phyloP scores from a whole-genome alignment of 805 yeast species.

The Scheffersomyces coipomensis region DNA sequence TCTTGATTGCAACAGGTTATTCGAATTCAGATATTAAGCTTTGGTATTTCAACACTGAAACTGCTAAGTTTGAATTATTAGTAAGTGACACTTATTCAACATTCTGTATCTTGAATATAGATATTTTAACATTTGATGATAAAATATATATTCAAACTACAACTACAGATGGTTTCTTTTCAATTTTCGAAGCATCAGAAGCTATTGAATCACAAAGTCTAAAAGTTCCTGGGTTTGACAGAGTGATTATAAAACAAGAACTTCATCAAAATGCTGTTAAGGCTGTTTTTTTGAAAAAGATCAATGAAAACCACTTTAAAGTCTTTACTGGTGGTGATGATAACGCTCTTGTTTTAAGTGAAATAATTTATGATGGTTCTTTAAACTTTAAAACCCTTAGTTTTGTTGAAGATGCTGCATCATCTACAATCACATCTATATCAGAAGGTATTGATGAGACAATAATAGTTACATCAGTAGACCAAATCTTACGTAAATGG shows the following conservation, averaged over 20 bases:
- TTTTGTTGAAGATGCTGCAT: slow-evolving; percentile 62
- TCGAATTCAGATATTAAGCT: slow-evolving; percentile 78
- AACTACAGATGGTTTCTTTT: slow-evolving; percentile 81
- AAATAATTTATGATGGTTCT: slow-evolving; percentile 11
- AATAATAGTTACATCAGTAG: slow-evolving; percentile 72
- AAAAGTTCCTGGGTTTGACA: slow-evolving; percentile 14
- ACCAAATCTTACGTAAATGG: slow-evolving; percentile 78
- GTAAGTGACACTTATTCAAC: slow-evolving; percentile 57
- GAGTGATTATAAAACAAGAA: slow-evolving; percentile 39
- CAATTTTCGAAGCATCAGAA: slow-evolving; percentile 55
- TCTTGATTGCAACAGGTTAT: slow-evolving; percentile 67
- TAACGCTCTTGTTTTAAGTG: slow-evolving; percentile 53
- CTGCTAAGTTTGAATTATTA: slow-evolving; percentile 42
- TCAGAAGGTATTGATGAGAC: slow-evolving; percentile 22
- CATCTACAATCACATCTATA: slow-evolving; percentile 81
- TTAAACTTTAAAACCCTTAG: slow-evolving; percentile 23
- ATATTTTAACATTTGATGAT: slow-evolving; percentile 34
- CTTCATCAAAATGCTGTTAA: slow-evolving; percentile 88
- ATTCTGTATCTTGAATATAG: slow-evolving; percentile 72
- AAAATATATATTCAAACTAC: slow-evolving; percentile 48
- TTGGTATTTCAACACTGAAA: slow-evolving; percentile 49
- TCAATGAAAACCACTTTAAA: slow-evolving; percentile 26
- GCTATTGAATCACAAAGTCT: not conserved
- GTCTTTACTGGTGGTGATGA: slow-evolving; percentile 88
- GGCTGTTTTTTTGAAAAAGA: slow-evolving; percentile 35